Evolutionary conservation across 768 basidiomycete genomes (phyloP), one percentile per base, ranked within the genome.

Genomic region (Naematelia encephala): DNA sequence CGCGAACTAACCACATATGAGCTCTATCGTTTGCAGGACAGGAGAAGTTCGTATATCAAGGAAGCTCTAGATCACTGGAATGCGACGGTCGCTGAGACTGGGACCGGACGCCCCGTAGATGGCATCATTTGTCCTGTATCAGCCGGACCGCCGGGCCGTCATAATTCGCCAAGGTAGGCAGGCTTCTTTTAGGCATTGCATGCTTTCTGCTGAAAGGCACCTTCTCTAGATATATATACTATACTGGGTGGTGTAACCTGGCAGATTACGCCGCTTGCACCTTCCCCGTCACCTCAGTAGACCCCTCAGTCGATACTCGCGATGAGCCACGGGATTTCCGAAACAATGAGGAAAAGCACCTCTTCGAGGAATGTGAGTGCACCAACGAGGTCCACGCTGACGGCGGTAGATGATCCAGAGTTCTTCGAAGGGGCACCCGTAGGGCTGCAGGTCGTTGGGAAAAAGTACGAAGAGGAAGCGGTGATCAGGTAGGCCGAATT

Each of bases 391-490:
- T 63, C 79, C 25, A 69, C 74, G 48, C 81, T 82, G 60, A 60
- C 69, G 26, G 8, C 8, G 5, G 3, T 56, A 87, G 88, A 88
- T 66, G 78, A 85, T 21, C 86, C 87, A 0, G 77, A 79, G 19
- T 78, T 70, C 0, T 87, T 82, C 72, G 74, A 73, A 56, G 81
- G 83, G 56, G 85, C 84, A 0, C 88, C 88, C 0, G 78, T 89
- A 16, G 77, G 80, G 4, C 70, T 90, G 27, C 88, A 90, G 72
- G 70, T 89, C 5, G 80, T 88, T 8, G 87, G 86, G 2, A 80
- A 85, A 45, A 86, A 85, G 4, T 78, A 84, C 57, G 88, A 89
- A 66, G 89, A 90, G 66, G 88, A 90, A 66, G 88, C 84, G 0
- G 82, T 88, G 1, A 82, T 89, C 39, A 29, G 54, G 60, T 50